These are phyloP conservation scores for Termitomyces sp. DNA, from an alignment of 768 basidiomycete species.

Conservation along the genomic window DNA sequence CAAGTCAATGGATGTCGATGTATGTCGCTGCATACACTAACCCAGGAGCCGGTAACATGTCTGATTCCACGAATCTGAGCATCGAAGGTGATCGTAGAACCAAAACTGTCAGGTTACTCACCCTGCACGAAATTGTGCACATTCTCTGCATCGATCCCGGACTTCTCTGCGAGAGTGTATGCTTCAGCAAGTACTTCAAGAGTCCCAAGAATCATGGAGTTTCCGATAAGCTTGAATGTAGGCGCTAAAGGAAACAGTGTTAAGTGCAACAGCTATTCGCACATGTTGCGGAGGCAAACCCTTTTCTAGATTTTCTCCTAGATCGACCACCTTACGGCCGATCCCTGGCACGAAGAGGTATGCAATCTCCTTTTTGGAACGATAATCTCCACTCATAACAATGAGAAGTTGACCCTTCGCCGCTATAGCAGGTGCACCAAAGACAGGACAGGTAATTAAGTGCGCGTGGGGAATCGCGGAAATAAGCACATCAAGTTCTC, in stretches of 20 bases:
- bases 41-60: conserved; percentile 64
- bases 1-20: background rate
- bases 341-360: conserved; percentile 76
- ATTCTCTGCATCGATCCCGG: conserved; percentile 65
- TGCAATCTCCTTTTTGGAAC: conserved; percentile 75
- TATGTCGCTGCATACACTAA: conserved; percentile 19
- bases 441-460: conserved; percentile 74
- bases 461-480: conserved; percentile 51
- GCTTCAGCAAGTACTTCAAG: conserved; percentile 78
- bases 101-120: conserved; percentile 13
- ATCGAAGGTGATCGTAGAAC: conserved; percentile 1
- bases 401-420: conserved; percentile 61
- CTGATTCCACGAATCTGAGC: conserved; percentile 21
- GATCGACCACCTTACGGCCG: conserved; percentile 70
- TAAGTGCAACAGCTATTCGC: background rate
- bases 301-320: conserved; percentile 84
- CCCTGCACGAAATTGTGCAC: conserved; percentile 57
- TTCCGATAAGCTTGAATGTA: conserved; percentile 75
- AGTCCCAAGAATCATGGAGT: conserved; percentile 69
- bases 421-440: conserved; percentile 66
- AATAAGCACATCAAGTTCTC: conserved; percentile 64
- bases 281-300: conserved; percentile 28
- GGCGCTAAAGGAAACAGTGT: conserved; percentile 35
- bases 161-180: conserved; percentile 81
- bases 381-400: conserved; percentile 74